Conservation (phyloP, 768 basidiomycete genomes). For the Trichaptum fuscoviolaceum region DNA sequence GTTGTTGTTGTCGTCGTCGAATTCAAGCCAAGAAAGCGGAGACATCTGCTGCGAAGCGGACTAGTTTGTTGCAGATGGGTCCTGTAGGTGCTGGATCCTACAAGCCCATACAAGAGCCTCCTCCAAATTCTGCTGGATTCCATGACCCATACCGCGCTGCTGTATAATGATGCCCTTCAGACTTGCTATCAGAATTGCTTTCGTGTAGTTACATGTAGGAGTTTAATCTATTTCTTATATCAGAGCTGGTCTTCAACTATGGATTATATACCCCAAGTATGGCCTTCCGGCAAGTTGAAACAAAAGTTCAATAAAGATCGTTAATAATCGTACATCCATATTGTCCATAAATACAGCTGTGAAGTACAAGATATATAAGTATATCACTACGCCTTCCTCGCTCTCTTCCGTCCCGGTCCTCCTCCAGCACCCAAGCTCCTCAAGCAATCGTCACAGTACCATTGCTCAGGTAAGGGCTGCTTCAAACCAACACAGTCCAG, state of each 20-base stretch:
- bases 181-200: neutral
- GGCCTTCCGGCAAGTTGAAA: neutral
- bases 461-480: conserved; percentile 49
- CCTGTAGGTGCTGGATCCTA: neutral
- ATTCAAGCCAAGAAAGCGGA: neutral
- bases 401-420: neutral
- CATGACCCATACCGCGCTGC: neutral
- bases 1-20: conserved; percentile 45
- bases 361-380: neutral
- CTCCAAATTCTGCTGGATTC: neutral
- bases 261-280: neutral
- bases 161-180: neutral
- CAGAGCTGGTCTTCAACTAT: neutral
- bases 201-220: neutral
- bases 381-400: neutral
- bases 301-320: neutral
- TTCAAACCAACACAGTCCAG: conserved; percentile 55
- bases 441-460: conserved; percentile 56
- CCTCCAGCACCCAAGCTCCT: conserved; percentile 19
- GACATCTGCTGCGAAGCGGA: neutral
- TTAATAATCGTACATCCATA: neutral
- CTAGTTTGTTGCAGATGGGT: neutral
- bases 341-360: neutral
- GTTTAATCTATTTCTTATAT: neutral
- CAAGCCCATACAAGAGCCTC: conserved; percentile 1